These are phyloP conservation scores for Citrus cavaleriei DNA, from an alignment of 345 rosid genomes.

Conservation along the genomic window DNA sequence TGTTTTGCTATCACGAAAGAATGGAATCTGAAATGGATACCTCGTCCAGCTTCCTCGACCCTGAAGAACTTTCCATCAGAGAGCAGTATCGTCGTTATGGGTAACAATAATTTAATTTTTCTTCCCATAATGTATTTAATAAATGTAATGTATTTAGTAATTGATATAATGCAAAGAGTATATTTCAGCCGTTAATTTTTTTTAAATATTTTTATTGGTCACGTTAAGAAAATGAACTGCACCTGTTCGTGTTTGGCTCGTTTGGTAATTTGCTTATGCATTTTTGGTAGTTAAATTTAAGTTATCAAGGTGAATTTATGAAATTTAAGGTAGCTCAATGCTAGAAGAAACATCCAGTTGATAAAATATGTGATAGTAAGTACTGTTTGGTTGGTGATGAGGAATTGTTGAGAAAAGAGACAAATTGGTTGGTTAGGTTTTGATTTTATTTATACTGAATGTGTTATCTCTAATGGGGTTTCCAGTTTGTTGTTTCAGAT, in stretches of 20 bases:
- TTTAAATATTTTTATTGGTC: neutral
- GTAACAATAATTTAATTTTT: conserved; percentile 26
- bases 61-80: conserved; percentile 59
- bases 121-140: neutral
- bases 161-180: neutral
- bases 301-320: neutral
- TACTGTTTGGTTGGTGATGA: neutral
- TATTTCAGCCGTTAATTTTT: neutral
- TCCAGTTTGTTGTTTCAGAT: neutral
- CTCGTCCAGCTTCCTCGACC: conserved; percentile 68
- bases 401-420: neutral
- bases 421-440: neutral
- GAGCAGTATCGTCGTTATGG: conserved; percentile 91
- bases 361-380: neutral
- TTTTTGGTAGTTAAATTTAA: neutral
- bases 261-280: neutral
- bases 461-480: neutral
- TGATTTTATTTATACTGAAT: neutral
- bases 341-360: neutral
- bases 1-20: neutral
- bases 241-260: neutral
- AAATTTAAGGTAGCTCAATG: neutral
- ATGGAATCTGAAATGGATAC: conserved; percentile 84
- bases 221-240: neutral
- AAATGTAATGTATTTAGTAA: neutral